A percentile compares a stretch with the other conserved stretches of the same genome.
Conservation (phyloP, 176 grass and related monocot species). For the Cenchrus purpureus region DNA sequence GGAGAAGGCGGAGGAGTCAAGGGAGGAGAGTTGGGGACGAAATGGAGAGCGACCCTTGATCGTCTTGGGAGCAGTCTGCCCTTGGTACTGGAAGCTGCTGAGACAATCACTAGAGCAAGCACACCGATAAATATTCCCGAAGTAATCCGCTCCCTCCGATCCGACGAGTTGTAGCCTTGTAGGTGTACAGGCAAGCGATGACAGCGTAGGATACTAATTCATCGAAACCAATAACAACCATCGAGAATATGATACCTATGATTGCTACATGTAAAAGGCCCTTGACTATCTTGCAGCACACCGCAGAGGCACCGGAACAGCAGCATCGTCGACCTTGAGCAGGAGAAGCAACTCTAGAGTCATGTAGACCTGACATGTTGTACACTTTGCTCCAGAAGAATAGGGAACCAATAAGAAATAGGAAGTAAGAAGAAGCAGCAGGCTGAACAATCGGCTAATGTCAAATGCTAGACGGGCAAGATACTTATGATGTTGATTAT, state of each 20-base stretch:
- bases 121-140: background rate
- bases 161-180: background rate
- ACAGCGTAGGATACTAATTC: background rate
- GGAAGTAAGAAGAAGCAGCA: too few species aligned
- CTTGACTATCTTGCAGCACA: background rate
- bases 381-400: background rate
- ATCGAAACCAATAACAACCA: background rate
- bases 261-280: background rate
- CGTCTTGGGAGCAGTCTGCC: background rate
- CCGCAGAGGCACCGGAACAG: background rate
- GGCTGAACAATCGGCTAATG: too few species aligned
- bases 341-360: background rate
- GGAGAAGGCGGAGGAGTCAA: too few species aligned
- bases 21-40: too few species aligned
- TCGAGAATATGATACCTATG: background rate
- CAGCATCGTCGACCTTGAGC: background rate
- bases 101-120: background rate
- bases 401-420: too few species aligned
- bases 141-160: background rate
- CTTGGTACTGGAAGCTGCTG: background rate
- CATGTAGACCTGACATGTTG: background rate
- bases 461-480: too few species aligned
- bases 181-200: background rate
- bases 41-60: too few species aligned
- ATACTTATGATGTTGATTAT: too few species aligned